Evolutionary conservation across 2,329 filamentous ascomycete genomes (phyloP).

Genomic region (Aspergillus phoenicis): DNA sequence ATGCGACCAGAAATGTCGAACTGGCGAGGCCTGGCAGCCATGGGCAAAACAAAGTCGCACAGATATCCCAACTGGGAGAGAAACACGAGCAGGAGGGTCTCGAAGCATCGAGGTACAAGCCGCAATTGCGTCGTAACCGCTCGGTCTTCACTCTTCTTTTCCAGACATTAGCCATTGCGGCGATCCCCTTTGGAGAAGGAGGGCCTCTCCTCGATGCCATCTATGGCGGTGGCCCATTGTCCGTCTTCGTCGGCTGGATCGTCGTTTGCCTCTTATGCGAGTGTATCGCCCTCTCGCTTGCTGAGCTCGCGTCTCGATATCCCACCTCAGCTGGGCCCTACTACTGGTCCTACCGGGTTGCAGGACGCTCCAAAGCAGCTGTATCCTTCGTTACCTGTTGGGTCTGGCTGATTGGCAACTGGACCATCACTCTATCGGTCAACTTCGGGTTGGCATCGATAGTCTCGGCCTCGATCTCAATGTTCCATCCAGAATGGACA

Average conservation of each 20-base stretch:
- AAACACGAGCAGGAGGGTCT: conserved; percentile 36
- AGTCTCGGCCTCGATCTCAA: conserved; percentile 54
- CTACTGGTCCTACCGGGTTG: conserved; percentile 58
- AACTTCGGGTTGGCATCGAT: conserved; percentile 61
- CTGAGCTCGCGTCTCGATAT: conserved; percentile 56
- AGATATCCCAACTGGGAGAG: conserved; percentile 18
- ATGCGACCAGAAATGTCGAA: neutral
- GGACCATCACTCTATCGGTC: conserved; percentile 56
- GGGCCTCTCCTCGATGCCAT: conserved; percentile 45
- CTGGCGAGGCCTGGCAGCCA: neutral
- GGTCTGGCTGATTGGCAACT: conserved; percentile 57
- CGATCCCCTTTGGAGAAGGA: conserved; percentile 59
- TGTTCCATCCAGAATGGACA: conserved; percentile 58
- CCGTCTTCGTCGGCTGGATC: conserved; percentile 62
- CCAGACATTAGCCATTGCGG: conserved; percentile 63
- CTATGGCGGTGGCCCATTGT: conserved; percentile 49
- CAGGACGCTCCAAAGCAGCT: conserved; percentile 45
- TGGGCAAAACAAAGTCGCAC: neutral
- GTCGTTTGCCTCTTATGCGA: conserved; percentile 57
- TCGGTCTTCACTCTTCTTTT: conserved; percentile 64
- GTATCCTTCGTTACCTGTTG: conserved; percentile 58
- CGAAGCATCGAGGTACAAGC: conserved; percentile 58
- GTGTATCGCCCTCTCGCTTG: conserved; percentile 55
- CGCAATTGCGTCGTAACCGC: conserved; percentile 60
- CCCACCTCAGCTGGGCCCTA: conserved; percentile 57